phyloP scores from a whole-genome alignment of 768 basidiomycete species.

The Amanita polypyramis region DNA sequence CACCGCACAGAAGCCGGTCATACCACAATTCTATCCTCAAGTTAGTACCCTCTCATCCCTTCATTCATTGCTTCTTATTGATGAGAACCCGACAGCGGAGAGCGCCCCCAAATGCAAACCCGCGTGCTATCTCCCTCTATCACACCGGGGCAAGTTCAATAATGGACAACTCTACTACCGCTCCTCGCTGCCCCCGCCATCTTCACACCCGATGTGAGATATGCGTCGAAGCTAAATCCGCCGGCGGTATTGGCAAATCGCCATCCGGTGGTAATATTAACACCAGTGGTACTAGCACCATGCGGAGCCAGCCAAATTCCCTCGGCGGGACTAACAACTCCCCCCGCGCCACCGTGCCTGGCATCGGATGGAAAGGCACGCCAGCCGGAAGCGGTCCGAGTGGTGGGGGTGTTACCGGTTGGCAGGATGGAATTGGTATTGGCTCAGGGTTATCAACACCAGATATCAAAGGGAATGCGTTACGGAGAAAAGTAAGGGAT shows the following conservation, averaged over 20 bases:
- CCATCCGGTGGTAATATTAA: slow-evolving; percentile 16
- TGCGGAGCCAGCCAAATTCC: not conserved
- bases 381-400: not conserved
- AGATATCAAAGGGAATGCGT: slow-evolving; percentile 42
- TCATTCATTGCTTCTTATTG: slow-evolving; percentile 14
- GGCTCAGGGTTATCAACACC: slow-evolving; percentile 59
- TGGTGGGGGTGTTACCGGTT: slow-evolving; percentile 53
- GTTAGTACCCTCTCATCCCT: slow-evolving; percentile 1
- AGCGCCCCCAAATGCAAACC: slow-evolving; percentile 15
- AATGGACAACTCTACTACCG: slow-evolving; percentile 51
- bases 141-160: slow-evolving; percentile 50
- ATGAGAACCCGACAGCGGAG: slow-evolving; percentile 7
- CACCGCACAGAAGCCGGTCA: not conserved
- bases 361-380: slow-evolving; percentile 1
- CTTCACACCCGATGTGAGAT: slow-evolving; percentile 67
- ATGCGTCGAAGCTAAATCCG: slow-evolving; percentile 54
- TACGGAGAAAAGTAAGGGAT: slow-evolving; percentile 36
- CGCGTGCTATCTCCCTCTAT: slow-evolving; percentile 43
- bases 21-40: slow-evolving; percentile 1
- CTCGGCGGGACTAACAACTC: not conserved
- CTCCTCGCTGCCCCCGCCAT: slow-evolving; percentile 63
- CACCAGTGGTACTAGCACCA: slow-evolving; percentile 15
- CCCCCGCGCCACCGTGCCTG: not conserved
- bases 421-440: slow-evolving; percentile 67
- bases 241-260: slow-evolving; percentile 9